A percentile compares a stretch with the other conserved stretches of the same genome.
Evolutionary conservation across 495 filamentous ascomycete genomes (phyloP).

Genomic region (Pyrenula aspistea): DNA sequence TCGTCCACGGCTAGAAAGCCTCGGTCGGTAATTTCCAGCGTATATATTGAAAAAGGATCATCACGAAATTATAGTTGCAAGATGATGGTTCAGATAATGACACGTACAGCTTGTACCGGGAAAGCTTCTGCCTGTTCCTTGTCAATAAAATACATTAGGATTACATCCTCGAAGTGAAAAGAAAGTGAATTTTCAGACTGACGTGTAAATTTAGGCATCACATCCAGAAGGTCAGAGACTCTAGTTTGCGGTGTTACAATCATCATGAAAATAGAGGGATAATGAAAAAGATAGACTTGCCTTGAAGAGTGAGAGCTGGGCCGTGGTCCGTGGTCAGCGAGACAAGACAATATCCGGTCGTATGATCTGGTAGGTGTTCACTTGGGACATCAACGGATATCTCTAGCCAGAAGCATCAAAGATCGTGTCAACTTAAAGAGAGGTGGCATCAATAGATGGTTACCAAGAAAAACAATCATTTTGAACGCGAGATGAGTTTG

Average conservation of each 20-base stretch:
- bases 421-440: too few relatives aligned
- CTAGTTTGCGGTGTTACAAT: slow-evolving; percentile 96
- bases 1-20: slow-evolving; percentile 63
- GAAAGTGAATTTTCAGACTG: slow-evolving; percentile 87
- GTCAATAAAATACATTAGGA: background rate
- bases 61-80: slow-evolving; percentile 39
- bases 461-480: too few relatives aligned
- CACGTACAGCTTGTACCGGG: slow-evolving; percentile 2
- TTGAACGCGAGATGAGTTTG: too few relatives aligned
- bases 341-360: background rate
- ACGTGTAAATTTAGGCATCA: slow-evolving; percentile 98
- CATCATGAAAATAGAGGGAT: slow-evolving; percentile 56
- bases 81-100: slow-evolving; percentile 1
- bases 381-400: too few relatives aligned
- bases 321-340: background rate
- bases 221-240: slow-evolving; percentile 96
- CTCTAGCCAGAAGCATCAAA: too few relatives aligned
- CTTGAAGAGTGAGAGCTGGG: too few relatives aligned
- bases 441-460: too few relatives aligned
- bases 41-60: slow-evolving; percentile 75
- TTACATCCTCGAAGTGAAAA: background rate
- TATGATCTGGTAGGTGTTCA: too few relatives aligned
- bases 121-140: background rate
- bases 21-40: slow-evolving; percentile 99
- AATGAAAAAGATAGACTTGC: too few relatives aligned